These are phyloP conservation scores for Chalaropsis ovoidea DNA, from an alignment of 2,329 filamentous ascomycete species.

Conservation along the genomic window DNA sequence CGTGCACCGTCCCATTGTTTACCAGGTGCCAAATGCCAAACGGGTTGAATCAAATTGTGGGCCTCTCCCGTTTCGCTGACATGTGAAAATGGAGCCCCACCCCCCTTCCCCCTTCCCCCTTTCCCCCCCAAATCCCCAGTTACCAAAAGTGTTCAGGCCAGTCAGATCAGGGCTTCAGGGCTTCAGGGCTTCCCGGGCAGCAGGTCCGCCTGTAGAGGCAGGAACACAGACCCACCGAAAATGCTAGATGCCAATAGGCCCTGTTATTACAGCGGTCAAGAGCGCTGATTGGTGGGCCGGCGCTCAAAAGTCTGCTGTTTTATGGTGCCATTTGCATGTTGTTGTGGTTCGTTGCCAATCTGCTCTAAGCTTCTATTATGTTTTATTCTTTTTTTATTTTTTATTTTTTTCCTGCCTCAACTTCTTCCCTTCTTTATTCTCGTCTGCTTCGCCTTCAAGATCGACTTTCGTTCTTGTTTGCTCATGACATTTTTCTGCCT, in stretches of 20 bases:
- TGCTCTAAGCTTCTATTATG: not conserved
- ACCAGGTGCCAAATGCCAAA: not conserved
- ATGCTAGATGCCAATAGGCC: not conserved
- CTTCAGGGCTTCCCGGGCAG: not conserved
- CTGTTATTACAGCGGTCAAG: conserved; percentile 3
- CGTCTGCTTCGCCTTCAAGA: not conserved
- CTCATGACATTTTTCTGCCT: not conserved
- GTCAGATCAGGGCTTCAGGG: not conserved
- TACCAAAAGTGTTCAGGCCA: not conserved
- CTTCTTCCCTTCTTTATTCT: not conserved
- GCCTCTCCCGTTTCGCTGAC: conserved; percentile 10
- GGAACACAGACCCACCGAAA: conserved; percentile 10
- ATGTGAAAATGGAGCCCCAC: conserved; percentile 23
- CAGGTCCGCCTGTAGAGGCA: conserved; percentile 9
- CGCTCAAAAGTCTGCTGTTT: conserved; percentile 17
- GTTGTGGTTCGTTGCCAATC: conserved; percentile 23
- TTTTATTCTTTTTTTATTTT: not conserved
- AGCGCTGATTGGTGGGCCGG: conserved; percentile 20
- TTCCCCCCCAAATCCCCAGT: too few species aligned
- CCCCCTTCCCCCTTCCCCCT: not conserved
- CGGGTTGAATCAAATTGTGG: conserved; percentile 10
- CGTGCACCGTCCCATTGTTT: not conserved
- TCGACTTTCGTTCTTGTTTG: not conserved
- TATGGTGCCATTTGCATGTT: conserved; percentile 23
- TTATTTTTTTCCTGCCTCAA: not conserved